Base-by-base conservation (phyloP, 148 eudicot species). In the Camellia japonica region DNA sequence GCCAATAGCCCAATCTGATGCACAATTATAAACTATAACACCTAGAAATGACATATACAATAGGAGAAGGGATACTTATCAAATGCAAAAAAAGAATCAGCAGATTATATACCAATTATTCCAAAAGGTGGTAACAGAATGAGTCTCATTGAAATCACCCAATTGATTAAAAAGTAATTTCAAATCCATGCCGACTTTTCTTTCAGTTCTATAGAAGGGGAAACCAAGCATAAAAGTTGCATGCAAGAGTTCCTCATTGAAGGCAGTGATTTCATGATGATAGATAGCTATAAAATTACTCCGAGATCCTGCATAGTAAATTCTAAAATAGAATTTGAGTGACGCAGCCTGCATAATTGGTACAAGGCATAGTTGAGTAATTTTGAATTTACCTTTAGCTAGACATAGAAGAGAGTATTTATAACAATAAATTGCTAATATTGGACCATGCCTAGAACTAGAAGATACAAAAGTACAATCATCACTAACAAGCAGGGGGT, bases 1-100 rank as follows among this genome's bases (percentile, higher is more conserved):
- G 38, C 38, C 38, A 69, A 51, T 44, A n/a, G 73, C 73, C 30
- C 73, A 69, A 7, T 47, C 23, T 70, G 38, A 70, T 70, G 59
- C 74, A 71, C 74, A 19, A 5, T 20, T 51, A 19, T 51, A 20
- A 49, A 55, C 59, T 10, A 8, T n/a, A n/a, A 52, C 42, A 54
- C 30, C 12, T 55, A 8, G 75, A 7, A 10, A 72, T 12, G 1
- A 12, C 12, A 58, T 58, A 58, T 61, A 2, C 23, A 61, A 16
- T 16, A 15, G 20, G 10, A 0, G 18, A 61, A 61, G 2, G 19
- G 64, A 61, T 20, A 61, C 23, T 30, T 30, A 61, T 61, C 20
- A 7, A 61, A 61, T 3, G 23, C 64, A 16, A 30, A 73, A 73
- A 9, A 54, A 43, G 7, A 72, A 60, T 30, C 60, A 72, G 55